phyloP scores from a whole-genome alignment of 768 basidiomycete species.

The Russula lepida region DNA sequence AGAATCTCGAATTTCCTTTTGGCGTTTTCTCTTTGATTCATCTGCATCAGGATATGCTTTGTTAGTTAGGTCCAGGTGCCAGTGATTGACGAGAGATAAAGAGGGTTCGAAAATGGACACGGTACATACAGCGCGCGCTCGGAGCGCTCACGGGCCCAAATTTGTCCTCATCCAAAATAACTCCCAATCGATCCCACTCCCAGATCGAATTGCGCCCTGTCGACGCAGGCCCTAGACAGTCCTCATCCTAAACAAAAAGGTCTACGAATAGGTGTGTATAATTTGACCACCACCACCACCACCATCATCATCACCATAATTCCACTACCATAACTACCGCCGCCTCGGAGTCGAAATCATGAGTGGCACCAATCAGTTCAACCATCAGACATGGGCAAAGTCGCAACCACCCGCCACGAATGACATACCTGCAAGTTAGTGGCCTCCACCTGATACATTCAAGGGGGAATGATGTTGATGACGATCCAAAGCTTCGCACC shows the following conservation, averaged over 20 bases:
- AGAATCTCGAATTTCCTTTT: neutral
- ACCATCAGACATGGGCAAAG: neutral
- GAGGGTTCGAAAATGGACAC: neutral
- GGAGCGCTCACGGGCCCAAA: neutral
- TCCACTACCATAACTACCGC: neutral
- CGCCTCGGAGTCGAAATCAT: neutral
- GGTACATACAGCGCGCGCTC: neutral
- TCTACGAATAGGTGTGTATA: neutral
- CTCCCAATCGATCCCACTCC: neutral
- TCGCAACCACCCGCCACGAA: neutral
- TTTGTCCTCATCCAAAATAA: neutral
- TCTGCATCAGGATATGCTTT: neutral
- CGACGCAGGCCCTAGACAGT: neutral
- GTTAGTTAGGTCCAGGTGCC: too few species aligned
- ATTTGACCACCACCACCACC: neutral
- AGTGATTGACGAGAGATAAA: slow-evolving; percentile 1
- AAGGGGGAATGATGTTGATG: neutral
- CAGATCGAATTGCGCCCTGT: neutral
- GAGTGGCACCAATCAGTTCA: neutral
- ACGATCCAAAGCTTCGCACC: neutral
- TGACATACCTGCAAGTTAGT: neutral
- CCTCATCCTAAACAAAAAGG: neutral
- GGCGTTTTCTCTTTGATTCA: neutral
- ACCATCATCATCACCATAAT: neutral
- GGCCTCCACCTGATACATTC: neutral